Base-by-base conservation (phyloP, 768 basidiomycete genomes). In the Dacryopinax primogenitus region DNA sequence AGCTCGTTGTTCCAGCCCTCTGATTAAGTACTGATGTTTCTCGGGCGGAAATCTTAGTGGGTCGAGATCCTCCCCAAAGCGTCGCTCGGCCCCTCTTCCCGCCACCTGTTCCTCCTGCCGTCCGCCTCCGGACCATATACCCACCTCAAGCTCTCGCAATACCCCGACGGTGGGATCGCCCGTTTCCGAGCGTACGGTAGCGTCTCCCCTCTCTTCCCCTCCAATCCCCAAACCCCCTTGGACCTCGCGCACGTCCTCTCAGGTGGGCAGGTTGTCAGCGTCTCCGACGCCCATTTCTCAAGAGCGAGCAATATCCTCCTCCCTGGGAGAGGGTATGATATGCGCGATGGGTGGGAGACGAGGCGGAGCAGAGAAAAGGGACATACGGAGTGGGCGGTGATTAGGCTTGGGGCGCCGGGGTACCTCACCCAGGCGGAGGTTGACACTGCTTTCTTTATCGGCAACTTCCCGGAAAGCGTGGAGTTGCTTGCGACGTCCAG, bases 321-420 rank as follows among this genome's bases (percentile, higher is more conserved):
- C 37, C 94, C 95, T 0, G 95, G 95, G 32, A 77, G 94, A 74
- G 95, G 90, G 30, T 86, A 85, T 72, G 87, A 95, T 71, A 99
- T 99, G 92, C 86, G 93, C 3, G 94, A 96, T 72, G 96, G 96
- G 2, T 99, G 96, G 96, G 96, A 99, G 76, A 98, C 95, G 1
- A 92, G 88, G 73, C 81, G 96, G 67, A 94, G 88, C 71, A 81
- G 90, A 63, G 79, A 77, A 44, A 81, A 81, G 64, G 91, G 82
- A 37, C 92, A 93, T 75, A 89, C 84, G 58, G 94, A 98, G 70
- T 97, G 92, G 90, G 90, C 83, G 3, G 82, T 97, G 66, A 85
- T 95, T 65, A 88, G 86, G 76, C 77, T 99, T 90, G 93, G 89
- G 51, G 80, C 83, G 58, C 78, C 86, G 16, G 89, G 90, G 9